These are phyloP conservation scores for Dryadomyces sulphureus DNA, from an alignment of 2,329 filamentous ascomycete species.

Conservation along the genomic window DNA sequence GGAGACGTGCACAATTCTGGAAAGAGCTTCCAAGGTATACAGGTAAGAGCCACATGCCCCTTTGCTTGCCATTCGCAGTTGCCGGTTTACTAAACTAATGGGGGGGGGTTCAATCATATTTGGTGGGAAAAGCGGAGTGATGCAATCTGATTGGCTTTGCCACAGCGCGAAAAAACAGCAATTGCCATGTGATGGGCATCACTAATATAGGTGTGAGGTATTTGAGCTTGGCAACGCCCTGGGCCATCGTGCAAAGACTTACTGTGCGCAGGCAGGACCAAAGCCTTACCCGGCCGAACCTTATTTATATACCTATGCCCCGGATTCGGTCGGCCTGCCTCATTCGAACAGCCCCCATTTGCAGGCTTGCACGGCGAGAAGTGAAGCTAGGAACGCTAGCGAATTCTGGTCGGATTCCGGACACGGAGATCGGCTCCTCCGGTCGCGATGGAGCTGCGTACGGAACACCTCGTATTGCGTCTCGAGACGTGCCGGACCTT, in stretches of 20 bases:
- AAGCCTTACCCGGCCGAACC: no score
- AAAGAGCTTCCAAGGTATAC: not conserved
- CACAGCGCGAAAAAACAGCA: not conserved
- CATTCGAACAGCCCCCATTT: no score
- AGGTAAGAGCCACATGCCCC: not conserved
- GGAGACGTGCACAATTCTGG: not conserved
- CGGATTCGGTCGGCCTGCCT: no score
- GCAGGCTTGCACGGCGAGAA: no score
- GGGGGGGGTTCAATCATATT: not conserved
- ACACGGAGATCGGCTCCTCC: not conserved
- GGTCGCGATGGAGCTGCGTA: not conserved
- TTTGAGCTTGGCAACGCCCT: no score
- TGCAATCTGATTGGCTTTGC: not conserved
- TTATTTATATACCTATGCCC: no score
- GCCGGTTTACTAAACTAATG: not conserved
- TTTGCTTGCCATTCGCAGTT: not conserved
- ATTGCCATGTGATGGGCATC: not conserved
- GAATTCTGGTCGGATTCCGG: not conserved
- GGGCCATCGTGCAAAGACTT: no score
- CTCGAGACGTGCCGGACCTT: not conserved
- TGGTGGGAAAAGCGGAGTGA: slow-evolving; percentile 1
- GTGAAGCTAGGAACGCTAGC: not conserved
- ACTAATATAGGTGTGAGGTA: not conserved
- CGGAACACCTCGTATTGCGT: not conserved
- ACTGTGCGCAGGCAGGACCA: no score